Conservation (phyloP, 1,284 basidiomycete species). For the Pseudozyma hubeiensis region DNA sequence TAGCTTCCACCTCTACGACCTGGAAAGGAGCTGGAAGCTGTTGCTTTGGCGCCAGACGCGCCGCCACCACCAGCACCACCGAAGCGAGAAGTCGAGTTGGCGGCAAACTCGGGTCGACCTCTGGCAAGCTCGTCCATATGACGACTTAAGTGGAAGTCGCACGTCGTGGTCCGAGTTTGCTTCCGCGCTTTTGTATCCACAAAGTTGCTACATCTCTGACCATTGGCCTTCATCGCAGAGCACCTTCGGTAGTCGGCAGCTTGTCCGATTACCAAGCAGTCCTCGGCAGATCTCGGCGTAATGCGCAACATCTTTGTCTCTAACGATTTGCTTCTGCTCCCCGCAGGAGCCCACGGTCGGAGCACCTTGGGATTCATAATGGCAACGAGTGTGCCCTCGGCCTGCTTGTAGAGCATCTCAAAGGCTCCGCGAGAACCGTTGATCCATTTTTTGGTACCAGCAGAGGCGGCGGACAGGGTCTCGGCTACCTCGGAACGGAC, state of each 20-base stretch:
- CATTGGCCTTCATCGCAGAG: slow-evolving; percentile 77
- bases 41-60: background rate
- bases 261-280: slow-evolving; percentile 86
- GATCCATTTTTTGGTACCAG: slow-evolving; percentile 75
- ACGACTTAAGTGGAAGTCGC: slow-evolving; percentile 86
- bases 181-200: slow-evolving; percentile 47
- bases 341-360: slow-evolving; percentile 75
- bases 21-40: slow-evolving; percentile 3
- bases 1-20: slow-evolving; percentile 8
- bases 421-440: slow-evolving; percentile 93
- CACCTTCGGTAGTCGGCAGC: slow-evolving; percentile 87
- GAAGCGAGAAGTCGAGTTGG: slow-evolving; percentile 62
- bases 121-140: slow-evolving; percentile 81
- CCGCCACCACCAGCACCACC: slow-evolving; percentile 3
- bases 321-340: background rate
- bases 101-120: slow-evolving; percentile 80
- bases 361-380: slow-evolving; percentile 88
- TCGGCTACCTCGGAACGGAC: slow-evolving; percentile 30
- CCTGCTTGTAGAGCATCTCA: slow-evolving; percentile 83
- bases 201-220: slow-evolving; percentile 80
- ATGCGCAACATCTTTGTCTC: slow-evolving; percentile 82
- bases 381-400: slow-evolving; percentile 88
- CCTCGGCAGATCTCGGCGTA: slow-evolving; percentile 82
- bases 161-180: slow-evolving; percentile 70
- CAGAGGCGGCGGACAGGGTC: slow-evolving; percentile 12